Conservation (phyloP, 108 stramenopile species). For the Skeletonema menzelii region DNA sequence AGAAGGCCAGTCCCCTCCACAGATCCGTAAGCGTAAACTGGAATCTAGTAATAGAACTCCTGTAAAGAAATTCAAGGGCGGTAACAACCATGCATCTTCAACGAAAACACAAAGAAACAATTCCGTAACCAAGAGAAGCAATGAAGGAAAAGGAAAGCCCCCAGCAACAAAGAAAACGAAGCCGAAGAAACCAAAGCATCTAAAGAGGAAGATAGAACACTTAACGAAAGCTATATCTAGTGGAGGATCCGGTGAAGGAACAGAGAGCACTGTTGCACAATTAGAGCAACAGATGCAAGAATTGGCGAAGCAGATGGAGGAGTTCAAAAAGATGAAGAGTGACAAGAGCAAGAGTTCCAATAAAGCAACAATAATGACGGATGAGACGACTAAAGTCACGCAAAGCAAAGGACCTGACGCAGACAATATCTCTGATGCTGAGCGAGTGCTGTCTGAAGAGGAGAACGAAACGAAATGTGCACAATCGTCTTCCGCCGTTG, state of each 20-base stretch:
- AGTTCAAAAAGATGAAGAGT: conserved; percentile 15
- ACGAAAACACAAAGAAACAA: not conserved
- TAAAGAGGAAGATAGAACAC: conserved; percentile 77
- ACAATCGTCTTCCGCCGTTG: conserved; percentile 28
- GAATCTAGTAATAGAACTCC: not conserved
- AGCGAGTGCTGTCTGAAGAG: conserved; percentile 18
- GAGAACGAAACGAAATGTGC: conserved; percentile 37
- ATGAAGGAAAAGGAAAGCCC: not conserved
- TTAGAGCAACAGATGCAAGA: conserved; percentile 52
- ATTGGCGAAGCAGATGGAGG: conserved; percentile 31
- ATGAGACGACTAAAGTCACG: not conserved
- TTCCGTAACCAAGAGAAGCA: not conserved
- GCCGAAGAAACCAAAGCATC: conserved; percentile 83
- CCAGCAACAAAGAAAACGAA: conserved; percentile 32
- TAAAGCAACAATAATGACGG: not conserved
- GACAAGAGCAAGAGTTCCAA: conserved; percentile 4
- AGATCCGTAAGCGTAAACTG: conserved; percentile 14
- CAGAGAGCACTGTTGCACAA: conserved; percentile 20
- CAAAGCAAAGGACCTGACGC: conserved; percentile 10
- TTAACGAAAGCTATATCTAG: conserved; percentile 26
- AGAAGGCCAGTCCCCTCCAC: not conserved
- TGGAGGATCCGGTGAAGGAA: conserved; percentile 27
- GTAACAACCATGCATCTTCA: not conserved
- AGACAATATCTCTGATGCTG: conserved; percentile 18
- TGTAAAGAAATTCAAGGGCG: not conserved